Base-by-base conservation (phyloP, 495 filamentous ascomycete species). In the Xylaria cubensis region DNA sequence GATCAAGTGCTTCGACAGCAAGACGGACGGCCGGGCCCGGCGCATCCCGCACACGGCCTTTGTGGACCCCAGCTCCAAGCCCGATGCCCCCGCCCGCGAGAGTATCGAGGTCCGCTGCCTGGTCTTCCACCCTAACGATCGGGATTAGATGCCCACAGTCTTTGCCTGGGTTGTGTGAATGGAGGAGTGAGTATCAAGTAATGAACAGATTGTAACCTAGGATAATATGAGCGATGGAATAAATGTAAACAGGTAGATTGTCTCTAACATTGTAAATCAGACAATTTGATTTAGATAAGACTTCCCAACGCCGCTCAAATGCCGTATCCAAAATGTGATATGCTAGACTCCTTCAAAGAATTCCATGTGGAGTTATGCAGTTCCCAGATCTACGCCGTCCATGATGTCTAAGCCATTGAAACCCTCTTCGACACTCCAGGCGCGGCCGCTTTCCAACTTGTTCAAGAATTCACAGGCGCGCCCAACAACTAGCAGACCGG, bases 371-470 rank as follows among this genome's bases (percentile, higher is more conserved):
- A 61, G 9, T 42, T 53, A 78, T 48, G 46, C 26, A 41, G 32
- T 34, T 29, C 71, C 72, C 51, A 77, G 42, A 69, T 74, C 73
- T 64, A 78, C 29, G 48, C 75, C 79, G 15, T 78, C 76, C 53
- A 77, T 77, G 46, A 84, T 68, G 72, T 90, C 83, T 76, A 97
- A 78, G 3, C 89, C 92, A 64, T 86, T 87, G 76, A 97, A 97
- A 1, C 94, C 95, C 41, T 98, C 95, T 79, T 98, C 95, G 29
- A 97, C 94, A 6, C 89, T 83, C 96, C 96, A 98, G 71, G 88
- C 90, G 74, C 86, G 83, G 2, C 82, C 82, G 67, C 77, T 78
- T 71, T 87, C 80, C 3, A 82, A 82, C 42, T 83, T 84, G 36
- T 89, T 85, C 70, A 99, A 75, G 12, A 93, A 92, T 75, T 92